Evolutionary conservation across 225 moss, liverwort and hornwort species (phyloP), one percentile per base, ranked within the genome.

Genomic region (Marchantia paleacea): DNA sequence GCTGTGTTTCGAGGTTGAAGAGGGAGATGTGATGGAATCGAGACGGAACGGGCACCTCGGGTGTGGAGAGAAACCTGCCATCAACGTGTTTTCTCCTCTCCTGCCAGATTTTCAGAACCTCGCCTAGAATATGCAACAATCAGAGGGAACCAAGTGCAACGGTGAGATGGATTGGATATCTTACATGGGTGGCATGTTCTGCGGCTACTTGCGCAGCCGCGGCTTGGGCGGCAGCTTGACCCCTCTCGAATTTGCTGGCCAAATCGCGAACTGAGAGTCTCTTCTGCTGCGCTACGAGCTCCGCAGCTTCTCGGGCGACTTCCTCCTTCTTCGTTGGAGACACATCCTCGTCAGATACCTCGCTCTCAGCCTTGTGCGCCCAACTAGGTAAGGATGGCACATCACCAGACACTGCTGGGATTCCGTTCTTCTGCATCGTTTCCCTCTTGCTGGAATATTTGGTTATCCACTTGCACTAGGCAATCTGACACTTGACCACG

Each of bases 191-290:
- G 6, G 25, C 77, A 63, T 88, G 84, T 80, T 87, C 88, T 51
- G 82, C 88, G 63, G 85, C 83, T 78, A 90, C 82, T 89, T 85
- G 84, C 26, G 73, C 81, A 78, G 91, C 84, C 25, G 91, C 89
- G 57, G 85, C 90, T 79, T 83, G 80, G 18, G 87, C 91, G n/a
- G 87, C 89, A 71, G 87, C 84, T 85, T 91, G 92, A 15, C 87
- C 89, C 52, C 78, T 86, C 83, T 96, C 96, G 74, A 88, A 96
- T 86, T 96, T 90, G 49, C 87, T 89, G 67, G 94, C 85, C 86
- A 96, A 87, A 78, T 94, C 92, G 22, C 92, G 92, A 49, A 94
- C 92, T 50, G 96, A 96, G 10, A 87, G 81, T 65, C 94, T 89
- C 72, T 83, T 84, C 78, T 91, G 90, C 69, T 92, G 73, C 55